Evolutionary conservation across 2,329 filamentous ascomycete genomes (phyloP), one percentile per base, ranked within the genome.

Genomic region (Huntiella moniliformis): DNA sequence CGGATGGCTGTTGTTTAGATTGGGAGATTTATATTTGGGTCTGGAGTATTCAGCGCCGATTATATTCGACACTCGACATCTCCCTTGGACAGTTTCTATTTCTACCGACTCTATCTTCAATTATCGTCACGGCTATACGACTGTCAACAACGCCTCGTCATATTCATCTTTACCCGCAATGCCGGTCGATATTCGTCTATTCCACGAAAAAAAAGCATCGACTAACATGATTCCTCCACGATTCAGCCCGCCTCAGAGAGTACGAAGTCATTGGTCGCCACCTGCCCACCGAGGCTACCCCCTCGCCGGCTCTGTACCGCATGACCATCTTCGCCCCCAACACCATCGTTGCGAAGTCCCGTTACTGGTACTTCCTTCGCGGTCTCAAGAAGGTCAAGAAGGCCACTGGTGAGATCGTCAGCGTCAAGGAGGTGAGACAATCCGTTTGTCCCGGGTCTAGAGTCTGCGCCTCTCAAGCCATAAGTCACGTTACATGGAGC

Each of bases 341-440:
- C 73, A 75, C 80, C 61, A 91, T 95, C 58, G 87, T 98, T 62
- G 91, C 92, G 66, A 98, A 98, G 82, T 95, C 87, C 66, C 84
- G 91, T 64, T 98, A 94, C 82, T 98, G 92, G 92, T 98, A 98
- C 79, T 98, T 98, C 79, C 73, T 98, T 68, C 85, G 86, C 70
- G 92, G 93, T 77, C 78, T 98, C 63, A 81, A 84, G 67, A 98
- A 98, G 81, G 86, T 98, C 75, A 98, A 98, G 87, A 98, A 98
- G 85, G 82, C 88, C 65, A 96, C 92, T 65, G 91, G 91, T 68
- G 91, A 98, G 81, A 94, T 98, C 64, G 86, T 98, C 66, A 82
- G 77, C 68, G 69, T 96, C 71, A 96, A 96, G 75, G 73, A 80
- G 74, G 88, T 94, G 79, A 62, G 81, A 49, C 34, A 38, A 39